Conservation (phyloP, 371 early-diverging fungal genomes). For the Mortierella sp. region DNA sequence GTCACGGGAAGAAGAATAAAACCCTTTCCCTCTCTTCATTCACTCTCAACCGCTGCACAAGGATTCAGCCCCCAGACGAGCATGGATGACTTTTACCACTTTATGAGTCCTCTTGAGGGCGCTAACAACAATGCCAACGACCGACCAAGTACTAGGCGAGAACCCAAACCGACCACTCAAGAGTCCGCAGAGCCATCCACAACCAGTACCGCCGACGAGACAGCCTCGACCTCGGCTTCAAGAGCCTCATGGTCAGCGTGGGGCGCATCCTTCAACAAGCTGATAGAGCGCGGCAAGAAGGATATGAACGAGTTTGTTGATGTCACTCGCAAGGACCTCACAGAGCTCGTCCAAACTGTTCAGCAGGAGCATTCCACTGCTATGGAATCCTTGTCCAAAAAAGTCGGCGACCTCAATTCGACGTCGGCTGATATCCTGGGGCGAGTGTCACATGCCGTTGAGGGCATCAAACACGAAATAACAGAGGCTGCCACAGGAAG, state of each 20-base stretch:
- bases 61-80: too few species aligned
- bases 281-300: constrained; percentile 51
- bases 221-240: constrained; percentile 17
- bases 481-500: constrained; percentile 35
- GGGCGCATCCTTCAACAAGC: constrained; percentile 51
- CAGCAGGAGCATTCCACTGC: constrained; percentile 45
- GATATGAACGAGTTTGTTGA: constrained; percentile 54
- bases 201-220: background rate
- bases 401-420: constrained; percentile 39
- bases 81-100: constrained; percentile 55
- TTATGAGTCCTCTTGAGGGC: constrained; percentile 48
- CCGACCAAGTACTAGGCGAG: constrained; percentile 23
- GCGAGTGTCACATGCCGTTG: constrained; percentile 33
- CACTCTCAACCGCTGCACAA: too few species aligned
- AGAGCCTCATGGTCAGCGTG: constrained; percentile 49
- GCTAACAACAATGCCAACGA: constrained; percentile 32
- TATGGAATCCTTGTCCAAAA: constrained; percentile 30
- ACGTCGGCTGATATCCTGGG: constrained; percentile 33
- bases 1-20: too few species aligned
- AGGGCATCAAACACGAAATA: constrained; percentile 45
- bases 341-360: constrained; percentile 50
- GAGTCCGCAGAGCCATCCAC: constrained; percentile 5
- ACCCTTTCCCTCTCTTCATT: too few species aligned
- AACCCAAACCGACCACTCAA: background rate
- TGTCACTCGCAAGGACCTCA: constrained; percentile 51